Evolutionary conservation across 371 early-diverging fungal species (phyloP), one percentile per base, ranked within the genome.

Genomic region (Cokeromyces recurvatus): DNA sequence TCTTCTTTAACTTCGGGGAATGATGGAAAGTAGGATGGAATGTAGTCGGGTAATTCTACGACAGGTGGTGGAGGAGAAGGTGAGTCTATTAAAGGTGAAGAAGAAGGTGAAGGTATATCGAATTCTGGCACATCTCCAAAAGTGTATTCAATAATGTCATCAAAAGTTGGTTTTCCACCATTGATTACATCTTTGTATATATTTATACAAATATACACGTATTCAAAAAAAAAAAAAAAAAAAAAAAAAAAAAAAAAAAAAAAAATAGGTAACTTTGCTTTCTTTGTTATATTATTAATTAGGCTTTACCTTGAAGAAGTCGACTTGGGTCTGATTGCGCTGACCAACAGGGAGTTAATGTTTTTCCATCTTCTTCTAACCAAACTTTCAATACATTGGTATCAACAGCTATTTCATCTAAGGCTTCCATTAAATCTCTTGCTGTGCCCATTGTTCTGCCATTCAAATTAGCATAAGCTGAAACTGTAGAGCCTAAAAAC

Each of bases 261-360:
- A 29, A 8, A 29, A 8, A 29, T 14, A 34, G 15, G 19, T 12
- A 14, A 24, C 34, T 23, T 25, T 24, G 11, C 16, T n/a, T 16
- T n/a, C 23, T 29, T 29, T 29, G 29, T 29, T 29, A 29, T 11
- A 29, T 11, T 29, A 29, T 29, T 5, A 8, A 29, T 29, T 29
- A 8, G 5, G 5, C 6, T 19, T 43, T 65, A 73, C 76, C 71
- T 60, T 64, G 59, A 17, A 75, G 42, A 2, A 67, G 44, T 25
- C 65, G 61, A 14, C 76, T 59, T 14, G 76, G 76, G 67, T 75
- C 76, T 4, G 69, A 68, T 40, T 64, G 63, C 32, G 51, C 60
- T n/a, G 68, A 48, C 76, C 76, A 75, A 35, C 57, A 49, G 4
- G 71, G 71, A 32, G 55, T 37, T n/a, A 75, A 34, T 12, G 56